Conservation (phyloP, 1,284 basidiomycete species). For the Apiotrichum veenhuisii region DNA sequence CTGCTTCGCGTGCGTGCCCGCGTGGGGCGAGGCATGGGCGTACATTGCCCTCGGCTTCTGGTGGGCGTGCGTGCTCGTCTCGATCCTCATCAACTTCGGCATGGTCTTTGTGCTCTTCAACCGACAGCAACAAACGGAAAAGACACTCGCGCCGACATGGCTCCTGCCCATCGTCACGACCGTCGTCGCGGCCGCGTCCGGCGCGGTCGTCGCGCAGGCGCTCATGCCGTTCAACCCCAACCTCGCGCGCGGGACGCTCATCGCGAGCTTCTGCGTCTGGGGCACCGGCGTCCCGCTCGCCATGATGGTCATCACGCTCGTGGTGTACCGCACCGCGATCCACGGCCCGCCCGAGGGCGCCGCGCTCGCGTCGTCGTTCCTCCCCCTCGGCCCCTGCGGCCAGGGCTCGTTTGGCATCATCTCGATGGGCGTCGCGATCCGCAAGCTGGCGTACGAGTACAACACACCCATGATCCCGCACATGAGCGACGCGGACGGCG, state of each 20-base stretch:
- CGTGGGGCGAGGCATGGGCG: slow-evolving; percentile 57
- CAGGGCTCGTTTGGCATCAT: slow-evolving; percentile 62
- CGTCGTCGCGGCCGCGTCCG: slow-evolving; percentile 65
- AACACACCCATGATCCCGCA: slow-evolving; percentile 24
- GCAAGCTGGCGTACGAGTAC: slow-evolving; percentile 51
- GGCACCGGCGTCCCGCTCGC: slow-evolving; percentile 53
- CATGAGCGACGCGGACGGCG: slow-evolving; percentile 40
- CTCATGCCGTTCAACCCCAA: slow-evolving; percentile 53
- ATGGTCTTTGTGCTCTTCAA: slow-evolving; percentile 65
- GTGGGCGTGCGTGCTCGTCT: slow-evolving; percentile 65
- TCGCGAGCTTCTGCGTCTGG: slow-evolving; percentile 52
- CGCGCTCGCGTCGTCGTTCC: slow-evolving; percentile 60
- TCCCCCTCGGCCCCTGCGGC: slow-evolving; percentile 58
- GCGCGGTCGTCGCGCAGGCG: slow-evolving; percentile 58
- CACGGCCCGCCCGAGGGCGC: slow-evolving; percentile 50
- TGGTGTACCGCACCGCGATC: slow-evolving; percentile 53
- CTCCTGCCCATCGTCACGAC: slow-evolving; percentile 69
- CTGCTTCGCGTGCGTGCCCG: slow-evolving; percentile 48
- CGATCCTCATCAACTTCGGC: slow-evolving; percentile 61
- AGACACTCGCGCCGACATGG: slow-evolving; percentile 61
- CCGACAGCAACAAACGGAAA: slow-evolving; percentile 59
- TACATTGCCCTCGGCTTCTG: slow-evolving; percentile 65
- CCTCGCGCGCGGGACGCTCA: slow-evolving; percentile 58
- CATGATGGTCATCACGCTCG: slow-evolving; percentile 59
- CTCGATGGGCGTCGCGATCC: slow-evolving; percentile 54